Base-by-base conservation (phyloP, 2,329 filamentous ascomycete species). In the Microcyclosporella mali region DNA sequence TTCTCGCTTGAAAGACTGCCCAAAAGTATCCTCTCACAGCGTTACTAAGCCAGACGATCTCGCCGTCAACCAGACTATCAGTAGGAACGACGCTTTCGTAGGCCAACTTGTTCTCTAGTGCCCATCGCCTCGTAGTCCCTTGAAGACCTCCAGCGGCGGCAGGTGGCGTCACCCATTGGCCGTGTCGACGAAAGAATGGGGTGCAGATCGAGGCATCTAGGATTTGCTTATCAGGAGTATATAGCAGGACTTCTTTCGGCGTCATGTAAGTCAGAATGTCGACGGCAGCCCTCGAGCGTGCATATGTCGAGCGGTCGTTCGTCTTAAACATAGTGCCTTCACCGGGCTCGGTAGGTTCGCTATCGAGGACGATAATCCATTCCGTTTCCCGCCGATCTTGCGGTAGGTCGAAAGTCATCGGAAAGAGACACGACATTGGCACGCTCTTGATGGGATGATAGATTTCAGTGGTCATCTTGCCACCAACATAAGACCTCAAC, bases 251-350 rank as follows among this genome's bases (percentile, higher is more conserved):
- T 62, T 97, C 90, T 39, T 75, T 74, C 0, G 66, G 7, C 12
- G 55, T 33, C 21, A 43, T 31, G 63, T 66, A 33, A 49, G 59
- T 67, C 62, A 44, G 58, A 48, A 51, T 56, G 36, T 90, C 78
- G 0, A 75, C 77, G 11, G 85, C 74, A 18, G 67, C 58, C 7
- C 88, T 78, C 1, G 88, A 85, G 2, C 68, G 69, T 34, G 85
- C 78, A 63, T 97, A 97, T 60, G 81, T 72, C 8, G 71, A 68
- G 11, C 90, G 79, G 36, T 74, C 70, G 0, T 85, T 92, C 0
- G 90, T 97, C 65, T 98, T 97, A 69, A 85, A 85, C 45, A 82
- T 81, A 0, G 89, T 95, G 58, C 83, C 85, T n/a, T 79, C 74
- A 0, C 73, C 73, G 0, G 73, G 69, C 0, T 61, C 56, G 0